A percentile compares a stretch with the other conserved stretches of the same genome.
Evolutionary conservation across 441 rosid species (phyloP).

Genomic region (Gossypium gossypioides): DNA sequence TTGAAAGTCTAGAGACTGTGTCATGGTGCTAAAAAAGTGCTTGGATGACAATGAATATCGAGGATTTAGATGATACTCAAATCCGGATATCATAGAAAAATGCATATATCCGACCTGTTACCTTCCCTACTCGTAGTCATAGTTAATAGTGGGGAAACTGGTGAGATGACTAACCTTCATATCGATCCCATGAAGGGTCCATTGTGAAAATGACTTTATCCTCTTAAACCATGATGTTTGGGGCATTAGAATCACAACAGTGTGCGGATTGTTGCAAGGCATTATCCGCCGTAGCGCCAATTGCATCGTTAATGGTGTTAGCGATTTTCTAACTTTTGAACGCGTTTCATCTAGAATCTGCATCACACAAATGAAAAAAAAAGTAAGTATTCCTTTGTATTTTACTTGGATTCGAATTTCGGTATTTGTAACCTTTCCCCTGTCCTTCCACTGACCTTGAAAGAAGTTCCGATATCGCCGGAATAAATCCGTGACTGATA

Average conservation of each 20-base stretch:
- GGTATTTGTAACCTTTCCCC: neutral
- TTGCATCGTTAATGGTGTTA: constrained; percentile 46
- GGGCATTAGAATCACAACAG: constrained; percentile 77
- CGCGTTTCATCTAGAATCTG: constrained; percentile 80
- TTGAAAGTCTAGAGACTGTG: too few species aligned
- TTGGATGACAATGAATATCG: too few species aligned
- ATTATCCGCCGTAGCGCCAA: constrained; percentile 53
- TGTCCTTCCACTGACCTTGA: constrained; percentile 41
- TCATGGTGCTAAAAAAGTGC: too few species aligned
- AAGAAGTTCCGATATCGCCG: constrained; percentile 59
- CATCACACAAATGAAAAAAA: constrained; percentile 1
- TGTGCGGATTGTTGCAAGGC: constrained; percentile 63
- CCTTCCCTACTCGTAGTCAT: neutral
- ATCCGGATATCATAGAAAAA: too few species aligned
- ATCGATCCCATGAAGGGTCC: constrained; percentile 24
- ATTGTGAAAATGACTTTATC: constrained; percentile 24
- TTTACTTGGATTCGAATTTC: neutral
- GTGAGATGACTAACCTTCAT: constrained; percentile 41
- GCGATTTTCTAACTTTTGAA: constrained; percentile 46
- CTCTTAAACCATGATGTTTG: constrained; percentile 41
- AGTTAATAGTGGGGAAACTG: neutral
- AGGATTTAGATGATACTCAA: too few species aligned
- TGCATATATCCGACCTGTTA: too few species aligned
- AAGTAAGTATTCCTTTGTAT: neutral
- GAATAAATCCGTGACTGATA: constrained; percentile 79